These are phyloP conservation scores for Hibiscus mutabilis DNA, from an alignment of 345 rosid genomes.

Conservation along the genomic window DNA sequence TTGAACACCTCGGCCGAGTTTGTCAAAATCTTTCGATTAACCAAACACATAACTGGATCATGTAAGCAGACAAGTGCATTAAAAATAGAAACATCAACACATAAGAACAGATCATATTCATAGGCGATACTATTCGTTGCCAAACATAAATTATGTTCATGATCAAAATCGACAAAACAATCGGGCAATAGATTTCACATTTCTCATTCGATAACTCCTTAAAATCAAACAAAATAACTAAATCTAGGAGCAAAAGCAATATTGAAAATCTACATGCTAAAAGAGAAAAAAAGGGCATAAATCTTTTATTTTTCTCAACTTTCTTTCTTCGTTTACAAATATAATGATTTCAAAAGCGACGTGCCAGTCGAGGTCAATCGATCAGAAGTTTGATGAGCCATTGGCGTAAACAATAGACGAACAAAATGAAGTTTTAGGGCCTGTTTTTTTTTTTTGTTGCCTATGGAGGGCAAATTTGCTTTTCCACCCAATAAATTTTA, in stretches of 20 bases:
- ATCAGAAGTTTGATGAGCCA: constrained; percentile 20
- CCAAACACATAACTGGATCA: neutral
- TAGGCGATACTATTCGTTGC: neutral
- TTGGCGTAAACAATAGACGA: neutral
- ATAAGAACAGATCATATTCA: neutral
- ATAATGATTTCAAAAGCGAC: neutral
- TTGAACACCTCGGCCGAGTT: constrained; percentile 16
- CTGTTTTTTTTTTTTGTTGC: too few species aligned
- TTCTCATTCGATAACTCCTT: neutral
- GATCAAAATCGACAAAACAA: neutral
- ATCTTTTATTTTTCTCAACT: too few species aligned
- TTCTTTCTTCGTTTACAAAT: neutral
- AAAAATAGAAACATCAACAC: neutral
- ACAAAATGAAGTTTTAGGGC: neutral
- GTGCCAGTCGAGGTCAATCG: constrained; percentile 27
- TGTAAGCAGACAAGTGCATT: neutral
- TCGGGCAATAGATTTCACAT: neutral
- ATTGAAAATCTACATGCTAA: neutral
- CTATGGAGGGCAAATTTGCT: too few species aligned
- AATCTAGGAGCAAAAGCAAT: neutral
- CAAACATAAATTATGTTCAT: neutral
- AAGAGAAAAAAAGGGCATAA: neutral
- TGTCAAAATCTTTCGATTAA: neutral
- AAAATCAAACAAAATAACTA: neutral
- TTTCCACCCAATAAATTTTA: too few species aligned